Percentiles rank a stretch among this genome's conserved stretches.
Conservation (phyloP, 2,329 filamentous ascomycete species). For the Endothia cerciana region DNA sequence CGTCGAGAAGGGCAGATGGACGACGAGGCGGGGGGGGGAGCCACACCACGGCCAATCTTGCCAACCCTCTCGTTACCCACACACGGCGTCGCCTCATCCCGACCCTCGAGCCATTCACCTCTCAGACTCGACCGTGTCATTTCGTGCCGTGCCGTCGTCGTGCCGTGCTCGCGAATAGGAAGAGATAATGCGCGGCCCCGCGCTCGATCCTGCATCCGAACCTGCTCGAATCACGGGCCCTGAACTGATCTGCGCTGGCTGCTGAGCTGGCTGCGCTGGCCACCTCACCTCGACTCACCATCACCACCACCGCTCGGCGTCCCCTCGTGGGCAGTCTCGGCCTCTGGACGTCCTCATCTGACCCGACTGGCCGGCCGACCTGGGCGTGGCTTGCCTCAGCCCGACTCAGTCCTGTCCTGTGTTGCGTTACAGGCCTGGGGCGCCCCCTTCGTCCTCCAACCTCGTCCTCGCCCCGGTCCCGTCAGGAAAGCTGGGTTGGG, state of each 20-base stretch:
- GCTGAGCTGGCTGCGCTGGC: not conserved
- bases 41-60: too few species aligned
- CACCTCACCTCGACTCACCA: conserved; percentile 2
- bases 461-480: not conserved
- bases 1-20: not conserved
- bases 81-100: not conserved
- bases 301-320: not conserved
- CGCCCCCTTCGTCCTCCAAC: not conserved
- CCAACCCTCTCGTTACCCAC: too few species aligned
- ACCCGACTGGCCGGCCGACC: too few species aligned
- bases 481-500: too few species aligned
- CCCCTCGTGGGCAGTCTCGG: not conserved
- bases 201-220: not conserved
- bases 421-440: conserved; percentile 7
- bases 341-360: too few species aligned
- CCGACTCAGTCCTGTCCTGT: conserved; percentile 4
- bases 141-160: conserved; percentile 2
- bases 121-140: not conserved
- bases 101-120: not conserved
- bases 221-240: not conserved
- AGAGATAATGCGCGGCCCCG: too few species aligned
- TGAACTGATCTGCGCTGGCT: not conserved
- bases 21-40: too few species aligned
- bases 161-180: not conserved
- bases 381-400: conserved; percentile 21